phyloP scores from a whole-genome alignment of 257 asterid genomes.

The Galeopsis tetrahit region DNA sequence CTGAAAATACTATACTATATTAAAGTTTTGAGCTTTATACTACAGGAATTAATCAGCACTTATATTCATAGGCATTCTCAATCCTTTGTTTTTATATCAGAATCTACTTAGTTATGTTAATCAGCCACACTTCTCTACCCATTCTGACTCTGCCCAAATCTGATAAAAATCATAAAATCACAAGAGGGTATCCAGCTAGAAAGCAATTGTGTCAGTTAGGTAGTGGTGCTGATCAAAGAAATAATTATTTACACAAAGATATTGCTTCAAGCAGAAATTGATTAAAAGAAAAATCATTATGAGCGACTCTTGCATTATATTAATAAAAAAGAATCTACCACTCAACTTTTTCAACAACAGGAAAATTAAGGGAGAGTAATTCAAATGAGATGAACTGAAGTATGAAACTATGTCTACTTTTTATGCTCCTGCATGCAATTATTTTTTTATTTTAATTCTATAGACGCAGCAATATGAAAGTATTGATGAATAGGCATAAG shows the following conservation, averaged over 20 bases:
- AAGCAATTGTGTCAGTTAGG: background rate
- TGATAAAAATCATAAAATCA: background rate
- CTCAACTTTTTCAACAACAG: background rate
- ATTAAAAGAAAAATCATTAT: background rate
- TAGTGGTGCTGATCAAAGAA: slow-evolving; percentile 1
- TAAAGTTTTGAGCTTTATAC: slow-evolving; percentile 21
- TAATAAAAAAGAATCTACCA: background rate
- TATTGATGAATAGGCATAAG: background rate
- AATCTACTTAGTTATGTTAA: background rate
- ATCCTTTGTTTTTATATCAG: background rate
- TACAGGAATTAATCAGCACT: background rate
- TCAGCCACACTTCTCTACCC: background rate
- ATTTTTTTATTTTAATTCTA: background rate
- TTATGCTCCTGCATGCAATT: background rate
- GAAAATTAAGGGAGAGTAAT: background rate
- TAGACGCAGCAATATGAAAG: background rate
- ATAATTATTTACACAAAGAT: background rate
- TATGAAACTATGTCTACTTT: background rate
- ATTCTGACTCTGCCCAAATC: slow-evolving; percentile 5
- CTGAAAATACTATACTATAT: background rate
- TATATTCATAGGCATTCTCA: background rate
- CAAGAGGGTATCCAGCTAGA: slow-evolving; percentile 8
- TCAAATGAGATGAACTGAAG: background rate
- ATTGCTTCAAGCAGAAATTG: slow-evolving; percentile 6
- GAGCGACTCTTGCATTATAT: background rate